Conservation (phyloP, 208 protist species). For the Trypanosoma caninum region DNA sequence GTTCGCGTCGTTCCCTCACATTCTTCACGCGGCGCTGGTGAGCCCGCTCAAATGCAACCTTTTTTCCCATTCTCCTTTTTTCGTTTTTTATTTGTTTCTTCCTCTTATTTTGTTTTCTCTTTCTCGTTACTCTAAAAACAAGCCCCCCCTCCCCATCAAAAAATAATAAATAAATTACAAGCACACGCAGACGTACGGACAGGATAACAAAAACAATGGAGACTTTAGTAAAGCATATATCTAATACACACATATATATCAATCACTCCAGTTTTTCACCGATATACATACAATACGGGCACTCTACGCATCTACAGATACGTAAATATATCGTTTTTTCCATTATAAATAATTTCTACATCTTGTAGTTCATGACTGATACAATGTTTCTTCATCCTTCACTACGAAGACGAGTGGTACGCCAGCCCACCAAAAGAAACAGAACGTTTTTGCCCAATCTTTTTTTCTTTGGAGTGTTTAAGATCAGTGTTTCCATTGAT, state of each 20-base stretch:
- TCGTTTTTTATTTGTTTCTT: conserved; percentile 33
- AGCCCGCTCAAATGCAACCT: conserved; percentile 47
- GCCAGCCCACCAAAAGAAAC: conserved; percentile 25
- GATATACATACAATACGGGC: too few relatives aligned
- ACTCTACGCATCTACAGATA: conserved; percentile 1
- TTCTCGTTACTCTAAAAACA: not conserved
- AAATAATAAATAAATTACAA: not conserved
- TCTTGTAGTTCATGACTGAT: too few relatives aligned
- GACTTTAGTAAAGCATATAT: too few relatives aligned
- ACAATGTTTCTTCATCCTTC: too few relatives aligned
- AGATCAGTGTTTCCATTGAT: not conserved
- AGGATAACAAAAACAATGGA: not conserved
- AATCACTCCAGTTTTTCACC: too few relatives aligned
- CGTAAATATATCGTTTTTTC: too few relatives aligned
- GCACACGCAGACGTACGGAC: too few relatives aligned
- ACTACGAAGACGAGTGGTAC: conserved; percentile 12
- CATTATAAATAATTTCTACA: too few relatives aligned
- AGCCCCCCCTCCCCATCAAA: not conserved
- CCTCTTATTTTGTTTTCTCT: conserved; percentile 40
- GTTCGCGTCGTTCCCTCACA: conserved; percentile 45
- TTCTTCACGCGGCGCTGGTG: conserved; percentile 54
- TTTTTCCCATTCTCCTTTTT: conserved; percentile 57
- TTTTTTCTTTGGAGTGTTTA: not conserved
- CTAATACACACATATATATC: too few relatives aligned
- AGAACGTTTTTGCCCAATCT: not conserved